Evolutionary conservation across 768 basidiomycete genomes (phyloP).

Genomic region (Pulveroboletus ravenelii): DNA sequence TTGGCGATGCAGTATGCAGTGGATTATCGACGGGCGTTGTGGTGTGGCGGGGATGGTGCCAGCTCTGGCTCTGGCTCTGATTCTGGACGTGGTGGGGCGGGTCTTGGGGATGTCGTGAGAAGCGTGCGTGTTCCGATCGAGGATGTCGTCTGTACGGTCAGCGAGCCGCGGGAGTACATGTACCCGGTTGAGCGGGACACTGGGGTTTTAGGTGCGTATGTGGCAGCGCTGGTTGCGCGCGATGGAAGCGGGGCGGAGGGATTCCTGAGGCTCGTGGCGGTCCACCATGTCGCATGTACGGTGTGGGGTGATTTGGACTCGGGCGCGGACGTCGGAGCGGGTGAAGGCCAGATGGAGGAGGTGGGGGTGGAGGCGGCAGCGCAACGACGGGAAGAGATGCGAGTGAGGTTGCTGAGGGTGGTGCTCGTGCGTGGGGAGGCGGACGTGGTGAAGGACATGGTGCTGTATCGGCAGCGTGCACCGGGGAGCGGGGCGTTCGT

Average conservation of each 20-base stretch:
- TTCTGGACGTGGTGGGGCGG: neutral
- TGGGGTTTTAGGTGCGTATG: conserved; percentile 59
- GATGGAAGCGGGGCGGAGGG: conserved; percentile 37
- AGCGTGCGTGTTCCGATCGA: too few relatives aligned
- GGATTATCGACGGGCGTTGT: conserved; percentile 83
- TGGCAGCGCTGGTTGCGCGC: conserved; percentile 43
- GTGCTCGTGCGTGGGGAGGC: conserved; percentile 47
- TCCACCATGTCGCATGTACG: conserved; percentile 74
- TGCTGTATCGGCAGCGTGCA: conserved; percentile 50
- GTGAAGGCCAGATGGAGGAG: neutral
- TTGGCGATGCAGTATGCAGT: conserved; percentile 68
- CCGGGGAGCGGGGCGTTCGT: conserved; percentile 29
- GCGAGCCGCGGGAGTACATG: conserved; percentile 50
- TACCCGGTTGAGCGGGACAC: conserved; percentile 65
- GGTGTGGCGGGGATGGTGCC: conserved; percentile 60
- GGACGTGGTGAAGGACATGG: conserved; percentile 48
- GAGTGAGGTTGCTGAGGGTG: conserved; percentile 46
- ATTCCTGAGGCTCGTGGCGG: conserved; percentile 61
- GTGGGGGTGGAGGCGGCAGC: conserved; percentile 18
- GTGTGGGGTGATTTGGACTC: conserved; percentile 57
- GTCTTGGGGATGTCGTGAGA: conserved; percentile 35
- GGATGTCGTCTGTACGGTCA: too few relatives aligned
- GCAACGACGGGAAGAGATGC: conserved; percentile 23
- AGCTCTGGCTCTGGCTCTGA: neutral
- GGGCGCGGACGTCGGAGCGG: conserved; percentile 27